Evolutionary conservation across 345 rosid genomes (phyloP), one percentile per base, ranked within the genome.

Genomic region (Arabis hirsuta): DNA sequence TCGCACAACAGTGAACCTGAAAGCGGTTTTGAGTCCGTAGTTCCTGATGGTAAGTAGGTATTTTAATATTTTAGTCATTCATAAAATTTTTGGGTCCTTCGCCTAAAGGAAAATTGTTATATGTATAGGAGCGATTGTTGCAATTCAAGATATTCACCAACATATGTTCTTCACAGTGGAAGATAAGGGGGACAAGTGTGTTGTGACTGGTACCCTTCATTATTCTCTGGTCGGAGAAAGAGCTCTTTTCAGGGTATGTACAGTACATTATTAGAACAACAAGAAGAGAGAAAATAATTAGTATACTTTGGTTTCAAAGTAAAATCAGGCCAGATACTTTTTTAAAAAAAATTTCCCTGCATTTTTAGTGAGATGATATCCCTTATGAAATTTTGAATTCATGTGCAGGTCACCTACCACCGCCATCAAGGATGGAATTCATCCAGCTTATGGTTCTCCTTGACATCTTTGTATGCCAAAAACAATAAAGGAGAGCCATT

Each of bases 111-210:
- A 58, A 61, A 22, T 56, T 64, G 51, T 61, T 55, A 60, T 72
- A 55, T 64, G n/a, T 63, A 38, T 80, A 93, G 98, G 98, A 58
- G 83, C 97, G 71, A 83, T 89, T 66, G 96, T 93, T 65, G 86
- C 94, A 44, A 82, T 93, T 73, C 96, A 89, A 83, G 98, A 93
- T 81, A 83, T 86, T 14, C 80, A 90, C 80, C 92, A 93, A 67
- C 98, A 90, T 79, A 53, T 86, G 83, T 93, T 86, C 82, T 81
- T 93, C 76, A 73, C 88, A 27, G 88, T 90, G 77, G 87, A 90
- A 81, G 92, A 79, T 70, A 79, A 77, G 77, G 87, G 78, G 73
- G 77, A 82, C 66, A 83, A 82, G 65, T 85, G 72, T 76, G 78
- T 69, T 56, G 67, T 85, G 65, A 80, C 69, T 77, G 97, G 98